A percentile compares a stretch with the other conserved stretches of the same genome.
Conservation (phyloP, 2,329 filamentous ascomycete genomes). For the Fusarium heterosporum region DNA sequence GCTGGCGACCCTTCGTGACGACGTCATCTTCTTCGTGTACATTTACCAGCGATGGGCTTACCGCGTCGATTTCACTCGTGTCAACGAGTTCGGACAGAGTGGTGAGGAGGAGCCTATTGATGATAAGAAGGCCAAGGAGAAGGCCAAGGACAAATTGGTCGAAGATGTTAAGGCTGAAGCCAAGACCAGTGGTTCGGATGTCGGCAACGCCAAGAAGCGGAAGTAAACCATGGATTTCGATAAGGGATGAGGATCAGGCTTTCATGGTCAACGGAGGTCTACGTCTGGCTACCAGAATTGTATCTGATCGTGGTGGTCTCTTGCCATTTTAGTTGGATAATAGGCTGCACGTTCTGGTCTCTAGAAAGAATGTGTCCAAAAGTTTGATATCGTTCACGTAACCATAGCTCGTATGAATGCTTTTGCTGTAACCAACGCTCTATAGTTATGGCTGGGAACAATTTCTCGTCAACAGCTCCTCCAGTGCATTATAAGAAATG, state of each 20-base stretch:
- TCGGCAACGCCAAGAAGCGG: conserved; percentile 59
- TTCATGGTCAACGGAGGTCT: neutral
- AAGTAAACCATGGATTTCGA: conserved; percentile 46
- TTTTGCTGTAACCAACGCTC: neutral
- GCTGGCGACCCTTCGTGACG: conserved; percentile 90
- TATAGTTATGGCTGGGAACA: neutral
- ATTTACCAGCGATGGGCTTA: conserved; percentile 95
- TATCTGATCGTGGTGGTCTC: neutral
- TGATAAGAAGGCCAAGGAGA: conserved; percentile 64
- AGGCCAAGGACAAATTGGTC: conserved; percentile 55
- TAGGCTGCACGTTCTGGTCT: neutral
- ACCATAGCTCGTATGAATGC: neutral
- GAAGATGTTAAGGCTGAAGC: conserved; percentile 53
- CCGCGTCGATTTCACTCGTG: conserved; percentile 87
- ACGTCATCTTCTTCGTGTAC: conserved; percentile 98
- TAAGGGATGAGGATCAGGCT: neutral
- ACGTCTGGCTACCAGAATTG: neutral
- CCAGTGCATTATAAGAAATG: too few species aligned
- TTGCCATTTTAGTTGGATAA: neutral
- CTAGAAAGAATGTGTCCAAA: neutral
- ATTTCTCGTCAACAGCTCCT: neutral
- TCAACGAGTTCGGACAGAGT: conserved; percentile 98
- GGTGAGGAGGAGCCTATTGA: conserved; percentile 92
- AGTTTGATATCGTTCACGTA: neutral
- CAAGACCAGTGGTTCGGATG: conserved; percentile 64